Evolutionary conservation across 768 basidiomycete genomes (phyloP).

Genomic region (Pisolithus sp.): DNA sequence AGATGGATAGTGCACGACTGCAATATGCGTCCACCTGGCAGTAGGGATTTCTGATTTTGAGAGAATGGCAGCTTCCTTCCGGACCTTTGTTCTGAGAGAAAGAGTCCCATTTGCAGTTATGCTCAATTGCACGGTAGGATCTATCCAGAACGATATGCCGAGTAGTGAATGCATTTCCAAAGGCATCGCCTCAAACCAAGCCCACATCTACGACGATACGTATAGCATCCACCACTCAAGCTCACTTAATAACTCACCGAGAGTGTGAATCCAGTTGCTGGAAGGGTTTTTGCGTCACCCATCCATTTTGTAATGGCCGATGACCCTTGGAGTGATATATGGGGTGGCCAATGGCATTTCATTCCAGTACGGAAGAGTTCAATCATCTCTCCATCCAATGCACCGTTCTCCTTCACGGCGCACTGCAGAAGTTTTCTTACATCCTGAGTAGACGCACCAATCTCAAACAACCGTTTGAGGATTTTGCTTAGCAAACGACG

Average conservation of each 20-base stretch:
- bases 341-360: conserved; percentile 73
- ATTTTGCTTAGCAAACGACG: conserved; percentile 55
- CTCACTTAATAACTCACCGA: conserved; percentile 40
- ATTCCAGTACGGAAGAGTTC: conserved; percentile 66
- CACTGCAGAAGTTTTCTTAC: conserved; percentile 59
- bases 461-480: conserved; percentile 62
- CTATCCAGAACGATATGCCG: conserved; percentile 27
- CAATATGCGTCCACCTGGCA: conserved; percentile 67
- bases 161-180: conserved; percentile 30
- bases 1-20: conserved; percentile 60
- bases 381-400: conserved; percentile 56
- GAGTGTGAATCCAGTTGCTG: conserved; percentile 62
- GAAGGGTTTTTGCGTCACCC: conserved; percentile 46
- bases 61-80: conserved; percentile 36
- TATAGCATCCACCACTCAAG: background rate
- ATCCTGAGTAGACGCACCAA: conserved; percentile 63
- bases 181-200: conserved; percentile 41
- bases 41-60: conserved; percentile 42
- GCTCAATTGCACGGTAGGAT: conserved; percentile 36
- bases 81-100: conserved; percentile 38
- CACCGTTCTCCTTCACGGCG: conserved; percentile 42
- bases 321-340: conserved; percentile 60
- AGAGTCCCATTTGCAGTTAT: conserved; percentile 54
- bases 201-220: conserved; percentile 35
- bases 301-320: conserved; percentile 47